Conservation (phyloP, 108 stramenopile genomes). For the Mediolabrus comicus region DNA sequence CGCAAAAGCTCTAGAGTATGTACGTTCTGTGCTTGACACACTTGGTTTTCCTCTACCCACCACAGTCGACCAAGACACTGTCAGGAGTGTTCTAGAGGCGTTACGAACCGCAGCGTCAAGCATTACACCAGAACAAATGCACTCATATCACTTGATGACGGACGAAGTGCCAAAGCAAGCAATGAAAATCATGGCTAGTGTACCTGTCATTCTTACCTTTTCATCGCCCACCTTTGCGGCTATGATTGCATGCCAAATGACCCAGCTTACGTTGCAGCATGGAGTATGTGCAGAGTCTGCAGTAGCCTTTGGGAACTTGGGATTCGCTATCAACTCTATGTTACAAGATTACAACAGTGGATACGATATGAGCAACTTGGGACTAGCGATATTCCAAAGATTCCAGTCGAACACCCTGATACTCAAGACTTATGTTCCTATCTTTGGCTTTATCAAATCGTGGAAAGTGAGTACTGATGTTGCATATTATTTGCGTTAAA, state of each 20-base stretch:
- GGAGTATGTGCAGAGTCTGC: constrained; percentile 11
- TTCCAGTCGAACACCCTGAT: not conserved
- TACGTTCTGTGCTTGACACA: not conserved
- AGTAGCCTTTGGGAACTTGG: constrained; percentile 2
- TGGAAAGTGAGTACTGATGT: not conserved
- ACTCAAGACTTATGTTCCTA: not conserved
- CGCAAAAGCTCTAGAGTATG: not conserved
- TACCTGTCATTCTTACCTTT: not conserved
- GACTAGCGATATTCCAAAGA: not conserved
- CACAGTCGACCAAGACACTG: not conserved
- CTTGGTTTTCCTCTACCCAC: not conserved
- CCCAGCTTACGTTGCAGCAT: constrained; percentile 4
- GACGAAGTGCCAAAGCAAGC: not conserved
- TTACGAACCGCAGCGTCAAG: not conserved
- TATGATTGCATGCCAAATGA: constrained; percentile 12
- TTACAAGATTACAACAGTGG: not conserved
- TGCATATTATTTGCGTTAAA: not conserved
- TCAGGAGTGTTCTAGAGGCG: not conserved
- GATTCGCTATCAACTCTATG: not conserved
- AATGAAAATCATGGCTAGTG: not conserved
- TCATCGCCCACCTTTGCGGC: constrained; percentile 7
- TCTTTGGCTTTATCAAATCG: not conserved
- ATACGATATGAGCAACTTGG: not conserved
- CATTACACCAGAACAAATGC: not conserved
- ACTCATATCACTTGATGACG: not conserved